Evolutionary conservation across 1,284 basidiomycete genomes (phyloP), one percentile per base, ranked within the genome.

Genomic region (Marasmius oreades): DNA sequence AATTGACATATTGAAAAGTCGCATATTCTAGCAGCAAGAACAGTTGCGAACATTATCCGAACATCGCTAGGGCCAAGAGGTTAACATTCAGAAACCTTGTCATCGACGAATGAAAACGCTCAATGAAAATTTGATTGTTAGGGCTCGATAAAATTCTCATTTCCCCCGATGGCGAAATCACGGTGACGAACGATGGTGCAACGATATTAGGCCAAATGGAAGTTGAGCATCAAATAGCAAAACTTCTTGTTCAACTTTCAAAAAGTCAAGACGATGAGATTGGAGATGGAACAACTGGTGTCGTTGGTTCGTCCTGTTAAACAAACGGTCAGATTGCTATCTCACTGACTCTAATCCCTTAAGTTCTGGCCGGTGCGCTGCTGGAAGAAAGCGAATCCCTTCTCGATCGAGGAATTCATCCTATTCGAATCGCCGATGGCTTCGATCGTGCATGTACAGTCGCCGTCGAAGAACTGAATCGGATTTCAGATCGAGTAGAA

Each of bases 211-310:
- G 90, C 44, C 93, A 95, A 77, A 96, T 96, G 93, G 92, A 98
- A 75, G 94, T 99, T 51, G 96, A 99, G 68, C 95, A 98, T 70
- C 95, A 97, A 75, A 96, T 99, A 68, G 96, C 96, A 58, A 98
- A 97, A 75, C 84, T 99, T 45, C 84, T 99, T 42, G 96, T 99
- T 10, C 93, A 99, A 71, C 80, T 98, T 46, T 95, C 93, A 51
- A 95, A 95, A 77, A 95, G 92, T 68, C 96, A 99, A 77, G 96
- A 99, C 70, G 95, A 98, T 73, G 96, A 99, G 78, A 97, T 99
- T 71, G 96, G 97, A 50, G 96, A 99, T 74, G 97, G 96, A 56
- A 99, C 96, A 10, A 99, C 96, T 34, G 97, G 96, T 73, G 96
- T 99, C 59, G 96, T 98, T 64, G 94, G 93, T 95, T 70, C 70